phyloP scores from a whole-genome alignment of 768 basidiomycete genomes.

The Mycena epipterygia region DNA sequence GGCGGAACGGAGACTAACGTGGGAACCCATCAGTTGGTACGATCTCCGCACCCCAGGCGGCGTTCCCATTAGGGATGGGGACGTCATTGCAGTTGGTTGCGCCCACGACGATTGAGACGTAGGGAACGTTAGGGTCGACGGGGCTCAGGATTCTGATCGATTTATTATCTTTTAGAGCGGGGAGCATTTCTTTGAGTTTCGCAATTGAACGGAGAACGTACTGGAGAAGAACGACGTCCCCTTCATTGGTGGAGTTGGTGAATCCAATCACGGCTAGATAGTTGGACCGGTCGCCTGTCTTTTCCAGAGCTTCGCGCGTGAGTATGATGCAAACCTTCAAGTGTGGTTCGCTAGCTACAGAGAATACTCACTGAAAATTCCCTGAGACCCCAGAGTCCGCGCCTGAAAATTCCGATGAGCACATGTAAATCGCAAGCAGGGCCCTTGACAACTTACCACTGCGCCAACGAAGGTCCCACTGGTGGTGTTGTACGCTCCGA shows the following conservation, averaged over 20 bases:
- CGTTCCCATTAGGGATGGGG: slow-evolving; percentile 7
- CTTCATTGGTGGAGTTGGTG: slow-evolving; percentile 17
- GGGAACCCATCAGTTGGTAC: slow-evolving; percentile 15
- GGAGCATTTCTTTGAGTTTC: not conserved
- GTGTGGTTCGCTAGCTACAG: not conserved
- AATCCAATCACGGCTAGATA: slow-evolving; percentile 20
- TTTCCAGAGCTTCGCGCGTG: slow-evolving; percentile 7
- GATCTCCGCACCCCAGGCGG: slow-evolving; percentile 13
- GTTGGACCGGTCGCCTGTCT: slow-evolving; percentile 12
- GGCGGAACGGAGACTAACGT: slow-evolving; percentile 3
- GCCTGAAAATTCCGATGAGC: slow-evolving; percentile 20
- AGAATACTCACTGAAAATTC: slow-evolving; percentile 23
- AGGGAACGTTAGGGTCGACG: slow-evolving; percentile 16
- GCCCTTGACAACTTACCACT: slow-evolving; percentile 11
- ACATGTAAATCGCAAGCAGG: slow-evolving; percentile 3
- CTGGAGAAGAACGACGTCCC: slow-evolving; percentile 23
- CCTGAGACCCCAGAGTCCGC: slow-evolving; percentile 21
- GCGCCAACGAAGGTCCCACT: slow-evolving; percentile 19
- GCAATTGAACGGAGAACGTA: slow-evolving; percentile 8
- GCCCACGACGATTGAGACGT: slow-evolving; percentile 11
- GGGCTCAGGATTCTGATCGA: slow-evolving; percentile 23
- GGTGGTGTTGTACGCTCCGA: slow-evolving; percentile 13
- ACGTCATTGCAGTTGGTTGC: not conserved
- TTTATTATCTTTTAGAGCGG: slow-evolving; percentile 16
- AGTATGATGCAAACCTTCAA: slow-evolving; percentile 4